Evolutionary conservation across 1,139 yeast species (phyloP).

Genomic region (Taiozyma sp.): DNA sequence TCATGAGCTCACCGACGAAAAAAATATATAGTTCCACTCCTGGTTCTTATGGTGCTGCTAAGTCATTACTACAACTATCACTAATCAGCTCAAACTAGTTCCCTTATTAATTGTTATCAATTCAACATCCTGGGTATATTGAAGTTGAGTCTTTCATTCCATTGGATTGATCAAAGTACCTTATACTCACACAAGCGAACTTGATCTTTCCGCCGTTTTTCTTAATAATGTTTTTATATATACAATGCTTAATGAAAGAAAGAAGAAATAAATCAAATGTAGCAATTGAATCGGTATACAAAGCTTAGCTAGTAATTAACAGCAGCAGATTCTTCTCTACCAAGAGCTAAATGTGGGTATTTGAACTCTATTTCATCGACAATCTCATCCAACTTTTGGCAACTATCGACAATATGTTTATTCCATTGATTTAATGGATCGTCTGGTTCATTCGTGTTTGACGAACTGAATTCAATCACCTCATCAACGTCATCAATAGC

Average conservation of each 20-base stretch:
- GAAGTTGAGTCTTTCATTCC: not conserved
- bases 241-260: not conserved
- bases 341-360: not conserved
- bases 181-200: not conserved
- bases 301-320: not conserved
- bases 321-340: not conserved
- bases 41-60: slow-evolving; percentile 45
- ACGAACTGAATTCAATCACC: slow-evolving; percentile 25
- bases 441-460: not conserved
- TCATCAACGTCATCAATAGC: slow-evolving; percentile 33
- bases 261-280: not conserved
- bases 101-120: not conserved
- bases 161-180: not conserved
- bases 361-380: slow-evolving; percentile 8
- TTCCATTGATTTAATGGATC: slow-evolving; percentile 17
- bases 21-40: slow-evolving; percentile 32
- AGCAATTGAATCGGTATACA: not conserved
- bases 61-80: slow-evolving; percentile 36
- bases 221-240: not conserved
- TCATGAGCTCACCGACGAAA: slow-evolving; percentile 33
- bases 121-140: not conserved
- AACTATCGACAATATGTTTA: slow-evolving; percentile 17
- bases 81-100: slow-evolving; percentile 10
- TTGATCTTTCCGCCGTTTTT: not conserved
- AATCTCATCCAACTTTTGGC: slow-evolving; percentile 18